Evolutionary conservation across 495 filamentous ascomycete species (phyloP), one percentile per base, ranked within the genome.

Genomic region (Neurospora discreta): DNA sequence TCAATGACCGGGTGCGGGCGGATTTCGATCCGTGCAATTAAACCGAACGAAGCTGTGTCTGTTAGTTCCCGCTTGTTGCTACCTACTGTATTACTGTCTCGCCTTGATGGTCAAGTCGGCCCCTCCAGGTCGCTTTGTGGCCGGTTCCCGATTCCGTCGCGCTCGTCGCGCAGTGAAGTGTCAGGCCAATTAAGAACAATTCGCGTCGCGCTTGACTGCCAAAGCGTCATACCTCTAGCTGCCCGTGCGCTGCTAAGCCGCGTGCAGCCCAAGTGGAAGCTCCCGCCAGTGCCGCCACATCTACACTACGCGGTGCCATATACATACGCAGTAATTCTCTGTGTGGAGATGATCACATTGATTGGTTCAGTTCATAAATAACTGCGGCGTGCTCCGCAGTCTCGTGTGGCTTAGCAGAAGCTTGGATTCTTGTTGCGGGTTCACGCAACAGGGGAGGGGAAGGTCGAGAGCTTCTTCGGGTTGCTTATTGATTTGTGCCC

Each of bases 131-230:
- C 33, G 6, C 33, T 13, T 60, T 30, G 46, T 60, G 52, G 52
- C 30, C 52, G 20, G 52, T 30, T 60, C 52, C 23, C 6, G 26
- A 18, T 33, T 60, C 52, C 52, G 26, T 65, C 52, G 26, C 52
- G 52, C 52, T 65, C 15, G 52, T 33, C 52, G 52, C 52, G 52
- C 52, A 9, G 8, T 30, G 52, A 65, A 65, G 33, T 65, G 30
- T 33, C n/a, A n/a, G n/a, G n/a, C 52, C 52, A 65, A 65, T 65
- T 65, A 65, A 65, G 33, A 36, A 33, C 26, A 33, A 33, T n/a
- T n/a, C 52, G 52, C 52, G 69, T 69, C 39, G 69, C 71, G 73
- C 73, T 71, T 70, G 46, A 69, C 38, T 40, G 40, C 68, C 68
- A 69, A 73, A 71, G 44, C 71, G 52, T 60, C 52, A 30, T 30